phyloP scores from a whole-genome alignment of 2,329 filamentous ascomycete genomes.

The Samsoniella hepiali region DNA sequence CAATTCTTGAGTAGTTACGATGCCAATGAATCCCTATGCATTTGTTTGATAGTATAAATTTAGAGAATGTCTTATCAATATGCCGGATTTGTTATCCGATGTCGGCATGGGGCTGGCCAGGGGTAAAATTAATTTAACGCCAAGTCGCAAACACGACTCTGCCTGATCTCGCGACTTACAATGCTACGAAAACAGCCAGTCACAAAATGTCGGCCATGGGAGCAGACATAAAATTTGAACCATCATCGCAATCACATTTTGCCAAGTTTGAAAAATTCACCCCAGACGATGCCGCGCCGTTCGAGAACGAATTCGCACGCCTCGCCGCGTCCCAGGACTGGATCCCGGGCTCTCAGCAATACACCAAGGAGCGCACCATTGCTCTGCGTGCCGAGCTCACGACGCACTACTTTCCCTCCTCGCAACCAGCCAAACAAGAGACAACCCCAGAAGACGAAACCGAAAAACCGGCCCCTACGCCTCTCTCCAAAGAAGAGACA shows the following conservation, averaged over 20 bases:
- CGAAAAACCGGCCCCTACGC: neutral
- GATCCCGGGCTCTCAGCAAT: constrained; percentile 29
- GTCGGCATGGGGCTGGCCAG: neutral
- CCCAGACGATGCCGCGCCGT: constrained; percentile 28
- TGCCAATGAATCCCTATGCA: no score
- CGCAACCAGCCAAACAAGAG: constrained; percentile 10
- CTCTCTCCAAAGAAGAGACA: constrained; percentile 18
- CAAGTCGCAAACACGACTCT: neutral
- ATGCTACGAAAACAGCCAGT: neutral
- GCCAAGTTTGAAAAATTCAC: constrained; percentile 29
- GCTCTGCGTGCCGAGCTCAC: constrained; percentile 30
- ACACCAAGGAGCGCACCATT: constrained; percentile 31
- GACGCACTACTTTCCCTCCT: constrained; percentile 29
- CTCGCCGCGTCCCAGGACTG: constrained; percentile 32
- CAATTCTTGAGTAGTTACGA: no score
- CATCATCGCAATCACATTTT: constrained; percentile 32
- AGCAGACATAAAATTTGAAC: neutral
- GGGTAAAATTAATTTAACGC: neutral
- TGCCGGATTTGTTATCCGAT: neutral
- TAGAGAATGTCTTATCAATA: no score
- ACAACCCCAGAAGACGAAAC: no score
- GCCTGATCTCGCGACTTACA: neutral
- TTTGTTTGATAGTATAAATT: no score
- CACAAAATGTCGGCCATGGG: neutral
- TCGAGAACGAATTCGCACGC: constrained; percentile 32